phyloP scores from a whole-genome alignment of 768 basidiomycete genomes.

The Pleurotus djamor region DNA sequence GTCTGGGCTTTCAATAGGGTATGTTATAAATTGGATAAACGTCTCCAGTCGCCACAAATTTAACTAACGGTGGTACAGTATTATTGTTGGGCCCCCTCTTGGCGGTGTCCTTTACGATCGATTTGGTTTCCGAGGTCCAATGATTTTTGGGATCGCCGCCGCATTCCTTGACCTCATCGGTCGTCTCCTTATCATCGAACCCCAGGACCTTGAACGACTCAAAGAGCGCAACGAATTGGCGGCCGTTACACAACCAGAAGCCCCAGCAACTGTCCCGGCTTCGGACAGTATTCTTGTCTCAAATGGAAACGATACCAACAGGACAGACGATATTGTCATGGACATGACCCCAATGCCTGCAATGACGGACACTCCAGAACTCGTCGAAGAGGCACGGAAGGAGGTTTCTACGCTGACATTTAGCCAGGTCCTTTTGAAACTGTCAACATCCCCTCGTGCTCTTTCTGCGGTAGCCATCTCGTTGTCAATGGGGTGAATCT shows the following conservation, averaged over 20 bases:
- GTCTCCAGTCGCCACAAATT: too few relatives aligned
- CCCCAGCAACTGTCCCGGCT: not conserved
- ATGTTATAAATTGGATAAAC: too few relatives aligned
- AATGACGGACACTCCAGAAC: not conserved
- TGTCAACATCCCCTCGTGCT: constrained; percentile 50
- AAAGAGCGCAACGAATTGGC: not conserved
- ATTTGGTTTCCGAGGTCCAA: constrained; percentile 62
- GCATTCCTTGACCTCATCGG: constrained; percentile 49
- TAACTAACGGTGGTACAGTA: too few relatives aligned
- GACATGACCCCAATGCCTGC: not conserved
- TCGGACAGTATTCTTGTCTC: not conserved
- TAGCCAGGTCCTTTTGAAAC: constrained; percentile 33
- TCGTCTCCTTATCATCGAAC: constrained; percentile 55
- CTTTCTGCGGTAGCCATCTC: constrained; percentile 39
- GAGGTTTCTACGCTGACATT: constrained; percentile 30
- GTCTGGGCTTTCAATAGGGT: constrained; percentile 57
- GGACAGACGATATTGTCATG: not conserved
- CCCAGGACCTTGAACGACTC: constrained; percentile 38
- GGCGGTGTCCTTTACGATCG: constrained; percentile 52
- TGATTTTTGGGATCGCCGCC: constrained; percentile 48
- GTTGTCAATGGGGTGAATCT: constrained; percentile 51
- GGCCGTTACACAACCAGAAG: not conserved
- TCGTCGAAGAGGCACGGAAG: not conserved
- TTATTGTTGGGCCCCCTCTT: constrained; percentile 53
- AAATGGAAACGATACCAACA: not conserved